phyloP scores from a whole-genome alignment of 257 asterid species.

The Galeopsis tetrahit region DNA sequence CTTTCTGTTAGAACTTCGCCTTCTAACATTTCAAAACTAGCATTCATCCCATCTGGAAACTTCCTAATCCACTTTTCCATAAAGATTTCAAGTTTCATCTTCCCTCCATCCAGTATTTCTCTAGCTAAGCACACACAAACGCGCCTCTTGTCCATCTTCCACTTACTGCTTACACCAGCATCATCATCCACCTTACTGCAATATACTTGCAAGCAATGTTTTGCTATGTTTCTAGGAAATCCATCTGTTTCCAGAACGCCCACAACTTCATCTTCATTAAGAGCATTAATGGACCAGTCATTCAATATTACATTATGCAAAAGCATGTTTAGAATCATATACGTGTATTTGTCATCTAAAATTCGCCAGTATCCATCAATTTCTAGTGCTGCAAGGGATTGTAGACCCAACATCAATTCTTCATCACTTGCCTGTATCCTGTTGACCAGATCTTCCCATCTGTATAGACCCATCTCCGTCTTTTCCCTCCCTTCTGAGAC shows the following conservation, averaged over 20 bases:
- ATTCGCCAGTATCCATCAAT: conserved; percentile 86
- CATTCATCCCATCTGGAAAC: conserved; percentile 70
- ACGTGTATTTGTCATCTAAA: conserved; percentile 67
- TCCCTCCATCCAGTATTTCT: conserved; percentile 64
- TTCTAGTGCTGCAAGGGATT: conserved; percentile 69
- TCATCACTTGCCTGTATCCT: conserved; percentile 82
- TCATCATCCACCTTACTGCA: conserved; percentile 57
- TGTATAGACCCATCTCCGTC: conserved; percentile 49
- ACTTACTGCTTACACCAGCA: conserved; percentile 38
- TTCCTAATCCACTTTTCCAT: conserved; percentile 72
- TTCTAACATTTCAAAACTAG: conserved; percentile 73
- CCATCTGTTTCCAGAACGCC: conserved; percentile 68
- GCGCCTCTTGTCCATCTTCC: conserved; percentile 78
- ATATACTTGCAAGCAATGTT: conserved; percentile 67
- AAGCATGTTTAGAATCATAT: conserved; percentile 66
- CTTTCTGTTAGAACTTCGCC: conserved; percentile 85
- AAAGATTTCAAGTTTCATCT: conserved; percentile 70
- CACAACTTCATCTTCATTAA: conserved; percentile 71
- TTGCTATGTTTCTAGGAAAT: conserved; percentile 62
- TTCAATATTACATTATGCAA: conserved; percentile 59
- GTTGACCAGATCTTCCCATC: conserved; percentile 78
- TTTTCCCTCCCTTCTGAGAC: conserved; percentile 48
- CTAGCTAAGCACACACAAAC: conserved; percentile 74
- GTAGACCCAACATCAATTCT: conserved; percentile 68
- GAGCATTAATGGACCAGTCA: conserved; percentile 70